Evolutionary conservation across 2,329 filamentous ascomycete genomes (phyloP).

Genomic region (Scytalidium sp.): DNA sequence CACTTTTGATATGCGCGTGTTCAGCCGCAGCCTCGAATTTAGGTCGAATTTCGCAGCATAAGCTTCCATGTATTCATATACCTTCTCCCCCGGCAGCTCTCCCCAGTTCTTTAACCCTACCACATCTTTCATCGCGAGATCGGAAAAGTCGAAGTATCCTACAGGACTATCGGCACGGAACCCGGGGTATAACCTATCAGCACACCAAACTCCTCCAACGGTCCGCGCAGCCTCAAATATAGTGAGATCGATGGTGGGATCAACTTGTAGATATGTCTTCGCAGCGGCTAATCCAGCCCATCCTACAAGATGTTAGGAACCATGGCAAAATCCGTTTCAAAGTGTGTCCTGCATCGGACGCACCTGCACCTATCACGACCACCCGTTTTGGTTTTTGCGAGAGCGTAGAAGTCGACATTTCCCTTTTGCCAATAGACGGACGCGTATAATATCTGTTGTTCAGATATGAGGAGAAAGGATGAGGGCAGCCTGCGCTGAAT

Average conservation of each 20-base stretch:
- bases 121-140: conserved; percentile 10
- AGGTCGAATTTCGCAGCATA: conserved; percentile 12
- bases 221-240: conserved; percentile 11
- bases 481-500: no score
- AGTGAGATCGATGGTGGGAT: conserved; percentile 8
- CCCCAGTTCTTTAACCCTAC: conserved; percentile 10
- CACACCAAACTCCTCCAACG: conserved; percentile 12
- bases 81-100: conserved; percentile 6
- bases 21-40: conserved; percentile 2
- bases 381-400: not conserved
- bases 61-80: conserved; percentile 13
- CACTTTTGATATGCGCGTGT: conserved; percentile 6
- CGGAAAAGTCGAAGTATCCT: conserved; percentile 11
- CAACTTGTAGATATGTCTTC: conserved; percentile 12
- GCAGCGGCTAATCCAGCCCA: conserved; percentile 11
- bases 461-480: no score
- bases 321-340: no score
- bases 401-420: no score
- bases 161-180: conserved; percentile 7
- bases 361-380: not conserved
- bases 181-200: conserved; percentile 6
- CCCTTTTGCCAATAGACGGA: no score
- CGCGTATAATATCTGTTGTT: no score
- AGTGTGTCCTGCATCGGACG: no score
- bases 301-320: conserved; percentile 2